Percentiles rank a stretch among this genome's conserved stretches.
phyloP scores from a whole-genome alignment of 2,329 filamentous ascomycete genomes.

The Hymenoscyphus occultus region DNA sequence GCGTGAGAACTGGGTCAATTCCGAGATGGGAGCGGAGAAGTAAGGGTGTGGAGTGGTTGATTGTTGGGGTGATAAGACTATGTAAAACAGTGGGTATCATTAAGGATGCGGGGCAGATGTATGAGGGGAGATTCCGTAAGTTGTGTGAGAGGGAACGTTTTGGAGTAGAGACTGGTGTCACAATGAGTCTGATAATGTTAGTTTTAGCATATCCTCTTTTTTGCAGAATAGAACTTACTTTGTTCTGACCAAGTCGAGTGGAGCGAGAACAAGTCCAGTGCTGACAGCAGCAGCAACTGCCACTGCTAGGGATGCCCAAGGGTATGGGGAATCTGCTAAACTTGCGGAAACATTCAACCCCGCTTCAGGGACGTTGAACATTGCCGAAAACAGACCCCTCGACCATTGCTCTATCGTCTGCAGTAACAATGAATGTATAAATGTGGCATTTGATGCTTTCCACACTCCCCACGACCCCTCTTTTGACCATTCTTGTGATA shows the following conservation, averaged over 20 bases:
- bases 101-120: conserved; percentile 67
- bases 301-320: conserved; percentile 76
- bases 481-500: conserved; percentile 83
- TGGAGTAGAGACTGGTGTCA: conserved; percentile 75
- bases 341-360: conserved; percentile 44
- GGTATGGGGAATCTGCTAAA: conserved; percentile 78
- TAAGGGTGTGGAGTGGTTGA: conserved; percentile 79
- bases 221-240: conserved; percentile 38
- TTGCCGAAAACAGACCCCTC: conserved; percentile 81
- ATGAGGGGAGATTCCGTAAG: conserved; percentile 74
- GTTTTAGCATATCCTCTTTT: not conserved
- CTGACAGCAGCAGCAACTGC: conserved; percentile 61
- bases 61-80: conserved; percentile 76
- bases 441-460: conserved; percentile 91
- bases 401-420: conserved; percentile 91
- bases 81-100: conserved; percentile 83
- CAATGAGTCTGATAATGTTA: conserved; percentile 61
- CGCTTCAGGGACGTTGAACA: conserved; percentile 85
- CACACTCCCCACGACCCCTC: conserved; percentile 90
- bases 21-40: conserved; percentile 80
- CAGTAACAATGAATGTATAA: conserved; percentile 83
- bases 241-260: conserved; percentile 86
- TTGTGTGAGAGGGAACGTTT: conserved; percentile 71
- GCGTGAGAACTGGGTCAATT: conserved; percentile 78
- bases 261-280: conserved; percentile 78